phyloP scores from a whole-genome alignment of 805 yeast species.

The Nakazawaea molendinolei region DNA sequence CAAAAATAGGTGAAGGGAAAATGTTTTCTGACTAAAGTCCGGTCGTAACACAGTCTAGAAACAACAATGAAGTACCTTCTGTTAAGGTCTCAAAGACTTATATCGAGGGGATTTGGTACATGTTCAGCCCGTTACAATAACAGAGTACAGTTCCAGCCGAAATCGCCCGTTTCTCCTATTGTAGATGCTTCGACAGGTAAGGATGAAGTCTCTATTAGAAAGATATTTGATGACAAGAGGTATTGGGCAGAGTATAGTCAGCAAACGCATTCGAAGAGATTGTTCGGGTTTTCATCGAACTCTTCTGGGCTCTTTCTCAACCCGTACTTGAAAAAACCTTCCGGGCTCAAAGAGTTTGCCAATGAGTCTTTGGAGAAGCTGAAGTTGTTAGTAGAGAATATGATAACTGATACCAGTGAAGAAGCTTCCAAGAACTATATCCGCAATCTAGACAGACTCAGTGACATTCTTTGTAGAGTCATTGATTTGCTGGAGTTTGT shows the following conservation, averaged over 20 bases:
- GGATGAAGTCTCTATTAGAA: slow-evolving; percentile 22
- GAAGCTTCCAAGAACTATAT: slow-evolving; percentile 47
- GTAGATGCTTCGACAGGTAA: background rate
- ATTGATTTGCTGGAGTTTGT: slow-evolving; percentile 92
- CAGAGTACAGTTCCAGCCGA: background rate
- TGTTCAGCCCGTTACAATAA: no score
- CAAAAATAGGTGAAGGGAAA: no score
- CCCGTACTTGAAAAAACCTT: slow-evolving; percentile 59
- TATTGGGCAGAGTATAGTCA: slow-evolving; percentile 50
- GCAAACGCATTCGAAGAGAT: slow-evolving; percentile 16
- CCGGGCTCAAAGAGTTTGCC: slow-evolving; percentile 66
- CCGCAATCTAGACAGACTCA: slow-evolving; percentile 68
- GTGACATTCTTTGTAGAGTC: slow-evolving; percentile 86
- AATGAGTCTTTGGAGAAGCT: slow-evolving; percentile 60
- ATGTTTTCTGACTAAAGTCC: no score
- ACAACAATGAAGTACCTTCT: no score
- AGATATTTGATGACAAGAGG: slow-evolving; percentile 54
- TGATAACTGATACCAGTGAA: slow-evolving; percentile 39
- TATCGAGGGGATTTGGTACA: no score
- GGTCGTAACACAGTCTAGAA: no score
- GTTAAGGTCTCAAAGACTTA: no score
- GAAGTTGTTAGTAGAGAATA: slow-evolving; percentile 47
- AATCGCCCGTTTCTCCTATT: background rate
- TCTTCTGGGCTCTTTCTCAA: slow-evolving; percentile 70
- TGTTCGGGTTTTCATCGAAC: slow-evolving; percentile 16